phyloP scores from a whole-genome alignment of 495 filamentous ascomycete genomes.

The Neurospora tetrasperma region DNA sequence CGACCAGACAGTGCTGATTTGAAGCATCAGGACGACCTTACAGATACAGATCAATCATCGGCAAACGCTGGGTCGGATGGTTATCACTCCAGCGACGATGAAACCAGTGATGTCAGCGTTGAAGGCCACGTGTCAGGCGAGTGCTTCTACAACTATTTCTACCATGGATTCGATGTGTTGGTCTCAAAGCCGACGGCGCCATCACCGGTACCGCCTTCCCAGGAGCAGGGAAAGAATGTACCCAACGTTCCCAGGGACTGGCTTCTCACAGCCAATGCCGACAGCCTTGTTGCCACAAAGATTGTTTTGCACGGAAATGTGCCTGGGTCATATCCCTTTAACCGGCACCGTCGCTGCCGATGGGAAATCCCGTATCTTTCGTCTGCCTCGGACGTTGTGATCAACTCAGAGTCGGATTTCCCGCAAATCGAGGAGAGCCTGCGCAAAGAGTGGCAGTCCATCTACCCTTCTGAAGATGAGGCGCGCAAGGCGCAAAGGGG shows the following conservation, averaged over 20 bases:
- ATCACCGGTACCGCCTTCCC: constrained; percentile 52
- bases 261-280: constrained; percentile 29
- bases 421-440: constrained; percentile 55
- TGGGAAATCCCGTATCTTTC: constrained; percentile 65
- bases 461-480: constrained; percentile 50
- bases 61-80: constrained; percentile 67
- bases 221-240: constrained; percentile 16
- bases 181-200: constrained; percentile 63
- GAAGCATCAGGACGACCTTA: constrained; percentile 46
- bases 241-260: constrained; percentile 21
- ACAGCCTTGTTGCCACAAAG: constrained; percentile 75
- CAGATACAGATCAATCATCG: constrained; percentile 78
- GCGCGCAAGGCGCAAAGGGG: constrained; percentile 56
- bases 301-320: constrained; percentile 87
- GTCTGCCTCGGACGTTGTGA: constrained; percentile 13
- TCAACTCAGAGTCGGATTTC: constrained; percentile 73
- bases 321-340: constrained; percentile 92
- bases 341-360: constrained; percentile 79
- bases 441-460: constrained; percentile 59
- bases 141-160: constrained; percentile 95
- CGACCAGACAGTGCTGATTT: constrained; percentile 40
- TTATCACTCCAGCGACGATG: constrained; percentile 48
- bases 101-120: constrained; percentile 39
- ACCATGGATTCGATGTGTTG: constrained; percentile 89
- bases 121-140: constrained; percentile 50